Evolutionary conservation across 805 yeast species (phyloP), one percentile per base, ranked within the genome.

Genomic region (Candida awuae): DNA sequence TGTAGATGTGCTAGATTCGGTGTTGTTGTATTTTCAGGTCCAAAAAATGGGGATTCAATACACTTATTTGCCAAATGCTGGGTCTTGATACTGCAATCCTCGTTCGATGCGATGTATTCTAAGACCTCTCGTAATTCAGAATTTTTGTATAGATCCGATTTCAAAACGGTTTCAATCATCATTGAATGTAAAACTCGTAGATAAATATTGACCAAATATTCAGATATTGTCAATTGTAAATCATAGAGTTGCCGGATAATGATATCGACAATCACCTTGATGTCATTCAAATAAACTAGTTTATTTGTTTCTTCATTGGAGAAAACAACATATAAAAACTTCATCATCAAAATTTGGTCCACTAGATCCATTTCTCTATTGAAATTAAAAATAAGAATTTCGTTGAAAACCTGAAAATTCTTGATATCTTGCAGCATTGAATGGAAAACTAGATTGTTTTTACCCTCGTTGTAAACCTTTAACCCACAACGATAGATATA

Each of bases 261-360:
- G 8, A 88, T 87, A 52, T 86, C 95, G 12, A 83, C 77, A 41
- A 88, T 70, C 6, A 88, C 94, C 50, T 81, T 79, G 42, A 88
- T 61, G 55, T 88, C 97, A 51, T 88, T 88, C 45, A 84, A 66
- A 54, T 88, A 88, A 35, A 86, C 74, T 50, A 80, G 68, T 42
- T 80, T 82, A 38, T 73, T 65, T 0, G 94, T 80, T 27, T 62
- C 61, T 6, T 78, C 67, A 4, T 78, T 73, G 2, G 88, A 78
- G 59, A 88, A 75, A 1, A 88, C 71, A 41, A 83, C 59, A 55
- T 84, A 85, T 8, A 88, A 63, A 41, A 85, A 68, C 59, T 88
- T 88, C 49, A 88, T 68, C 53, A 84, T 82, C 63, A 88, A 71
- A 3, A 86, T 80, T 50, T 81, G 86, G 39, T 84, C 60, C 37